phyloP scores from a whole-genome alignment of 2,329 filamentous ascomycete genomes.

The Exophiala calicioides region DNA sequence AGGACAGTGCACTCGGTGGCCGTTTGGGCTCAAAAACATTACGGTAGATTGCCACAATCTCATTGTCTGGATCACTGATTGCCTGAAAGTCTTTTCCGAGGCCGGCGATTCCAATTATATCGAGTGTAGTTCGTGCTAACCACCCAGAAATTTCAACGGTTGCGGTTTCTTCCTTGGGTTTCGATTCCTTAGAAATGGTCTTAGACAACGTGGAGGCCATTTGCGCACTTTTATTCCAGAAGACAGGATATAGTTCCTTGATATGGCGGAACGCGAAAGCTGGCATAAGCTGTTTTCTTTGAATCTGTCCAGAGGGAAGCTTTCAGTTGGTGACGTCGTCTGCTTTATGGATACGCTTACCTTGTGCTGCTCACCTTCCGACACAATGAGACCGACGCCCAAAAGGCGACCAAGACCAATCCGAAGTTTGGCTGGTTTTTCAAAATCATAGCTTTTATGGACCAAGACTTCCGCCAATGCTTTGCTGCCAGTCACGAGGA shows the following conservation, averaged over 20 bases:
- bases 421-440: constrained; percentile 54
- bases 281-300: constrained; percentile 75
- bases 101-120: constrained; percentile 69
- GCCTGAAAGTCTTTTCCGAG: constrained; percentile 70
- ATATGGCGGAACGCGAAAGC: constrained; percentile 81
- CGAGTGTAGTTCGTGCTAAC: constrained; percentile 64
- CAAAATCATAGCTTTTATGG: constrained; percentile 61
- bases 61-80: constrained; percentile 51
- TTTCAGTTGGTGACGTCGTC: background rate
- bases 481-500: constrained; percentile 62
- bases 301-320: constrained; percentile 34
- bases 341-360: constrained; percentile 10
- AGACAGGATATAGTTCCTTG: constrained; percentile 78
- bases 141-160: constrained; percentile 55
- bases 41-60: too few species aligned
- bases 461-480: constrained; percentile 69
- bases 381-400: constrained; percentile 59
- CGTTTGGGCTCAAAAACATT: too few species aligned
- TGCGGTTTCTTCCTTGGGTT: constrained; percentile 40
- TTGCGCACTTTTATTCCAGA: constrained; percentile 77
- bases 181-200: too few species aligned
- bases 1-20: too few species aligned
- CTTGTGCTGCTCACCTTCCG: constrained; percentile 89
- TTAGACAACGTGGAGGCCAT: too few species aligned
- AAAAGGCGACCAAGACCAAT: constrained; percentile 45